Percentiles rank a stretch among this genome's conserved stretches.
phyloP scores from a whole-genome alignment of 345 rosid species.

The Salix caprea region DNA sequence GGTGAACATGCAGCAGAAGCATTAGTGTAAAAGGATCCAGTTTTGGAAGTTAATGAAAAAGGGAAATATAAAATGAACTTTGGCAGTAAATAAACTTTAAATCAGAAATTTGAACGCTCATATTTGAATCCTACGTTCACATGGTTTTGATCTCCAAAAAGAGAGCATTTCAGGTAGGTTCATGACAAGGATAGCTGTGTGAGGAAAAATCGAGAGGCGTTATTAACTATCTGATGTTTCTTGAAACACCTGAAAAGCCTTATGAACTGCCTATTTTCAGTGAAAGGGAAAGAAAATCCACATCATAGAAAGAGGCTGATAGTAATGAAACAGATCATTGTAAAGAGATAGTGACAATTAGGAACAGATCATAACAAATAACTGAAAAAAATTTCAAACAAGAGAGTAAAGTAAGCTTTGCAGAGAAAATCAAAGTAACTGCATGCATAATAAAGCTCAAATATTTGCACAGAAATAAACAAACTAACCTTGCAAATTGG shows the following conservation, averaged over 20 bases:
- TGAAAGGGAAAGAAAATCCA: neutral
- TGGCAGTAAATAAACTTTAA: neutral
- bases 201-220: neutral
- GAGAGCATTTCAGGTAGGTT: neutral
- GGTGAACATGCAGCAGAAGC: neutral
- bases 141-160: neutral
- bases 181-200: neutral
- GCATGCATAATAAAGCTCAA: neutral
- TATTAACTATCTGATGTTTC: neutral
- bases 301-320: neutral
- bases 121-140: too few relatives aligned
- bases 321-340: neutral
- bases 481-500: slow-evolving; percentile 75
- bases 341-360: neutral
- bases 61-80: neutral
- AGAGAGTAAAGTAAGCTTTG: neutral
- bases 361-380: neutral
- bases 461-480: neutral
- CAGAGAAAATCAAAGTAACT: neutral
- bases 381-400: neutral
- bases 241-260: neutral
- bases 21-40: neutral
- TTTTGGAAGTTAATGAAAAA: neutral
- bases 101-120: neutral
- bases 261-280: neutral